These are phyloP conservation scores for Aureobasidium sp. DNA, from an alignment of 2,329 filamentous ascomycete genomes.

Conservation along the genomic window DNA sequence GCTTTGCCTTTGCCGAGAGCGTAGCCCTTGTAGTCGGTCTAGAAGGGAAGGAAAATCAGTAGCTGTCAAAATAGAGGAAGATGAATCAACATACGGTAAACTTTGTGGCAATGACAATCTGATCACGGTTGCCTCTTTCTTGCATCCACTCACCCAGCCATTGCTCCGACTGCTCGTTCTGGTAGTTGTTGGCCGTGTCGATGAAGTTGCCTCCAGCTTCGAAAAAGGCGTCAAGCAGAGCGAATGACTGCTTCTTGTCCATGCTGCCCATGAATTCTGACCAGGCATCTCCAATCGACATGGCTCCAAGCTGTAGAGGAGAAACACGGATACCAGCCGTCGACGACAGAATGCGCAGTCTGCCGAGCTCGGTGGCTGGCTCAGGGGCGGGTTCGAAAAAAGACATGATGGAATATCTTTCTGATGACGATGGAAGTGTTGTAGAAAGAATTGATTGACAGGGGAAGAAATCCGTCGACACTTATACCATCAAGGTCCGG, in stretches of 20 bases:
- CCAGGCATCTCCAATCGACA: conserved; percentile 63
- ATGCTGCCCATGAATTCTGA: conserved; percentile 31
- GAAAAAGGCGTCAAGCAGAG: conserved; percentile 38
- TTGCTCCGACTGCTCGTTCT: conserved; percentile 36
- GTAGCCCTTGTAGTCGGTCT: conserved; percentile 30
- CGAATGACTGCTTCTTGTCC: conserved; percentile 35
- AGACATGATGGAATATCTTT: not conserved
- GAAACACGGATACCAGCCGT: conserved; percentile 58
- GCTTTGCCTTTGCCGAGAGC: conserved; percentile 33
- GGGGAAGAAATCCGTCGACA: no score
- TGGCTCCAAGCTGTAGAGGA: conserved; percentile 59
- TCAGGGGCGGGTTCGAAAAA: conserved; percentile 32
- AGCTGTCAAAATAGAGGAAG: not conserved
- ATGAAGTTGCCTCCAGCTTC: conserved; percentile 41
- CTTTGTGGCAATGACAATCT: conserved; percentile 63
- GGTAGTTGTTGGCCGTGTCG: conserved; percentile 41
- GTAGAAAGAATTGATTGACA: not conserved
- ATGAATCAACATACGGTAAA: conserved; percentile 39
- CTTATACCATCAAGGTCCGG: conserved; percentile 10
- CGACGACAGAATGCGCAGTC: conserved; percentile 58
- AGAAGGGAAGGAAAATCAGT: not conserved
- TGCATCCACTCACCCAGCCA: conserved; percentile 53
- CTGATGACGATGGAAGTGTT: not conserved
- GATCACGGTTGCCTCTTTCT: conserved; percentile 46
- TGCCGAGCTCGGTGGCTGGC: conserved; percentile 50